phyloP scores from a whole-genome alignment of 2,329 filamentous ascomycete species.

The Teratosphaeriaceae sp. region DNA sequence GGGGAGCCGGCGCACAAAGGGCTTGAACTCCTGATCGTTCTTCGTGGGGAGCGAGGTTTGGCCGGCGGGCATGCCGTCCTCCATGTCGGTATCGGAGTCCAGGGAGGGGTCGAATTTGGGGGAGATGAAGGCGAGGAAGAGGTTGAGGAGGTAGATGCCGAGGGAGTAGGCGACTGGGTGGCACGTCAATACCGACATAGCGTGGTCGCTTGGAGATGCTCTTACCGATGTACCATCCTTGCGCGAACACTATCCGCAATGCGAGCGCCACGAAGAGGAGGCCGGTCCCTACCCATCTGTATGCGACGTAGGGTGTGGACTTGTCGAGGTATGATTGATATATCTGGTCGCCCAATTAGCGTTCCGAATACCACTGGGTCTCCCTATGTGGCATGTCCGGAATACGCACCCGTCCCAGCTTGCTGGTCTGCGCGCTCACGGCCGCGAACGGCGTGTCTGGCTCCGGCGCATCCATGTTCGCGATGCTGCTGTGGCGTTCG shows the following conservation, averaged over 20 bases:
- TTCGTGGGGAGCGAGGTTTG: conserved; percentile 77
- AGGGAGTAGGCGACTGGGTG: conserved; percentile 84
- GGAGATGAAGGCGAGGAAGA: conserved; percentile 96
- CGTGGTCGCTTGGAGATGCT: not conserved
- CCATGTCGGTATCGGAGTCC: conserved; percentile 91
- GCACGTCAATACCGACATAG: not conserved
- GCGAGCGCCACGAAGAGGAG: conserved; percentile 74
- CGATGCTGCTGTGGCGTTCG: conserved; percentile 1
- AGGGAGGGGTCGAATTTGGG: conserved; percentile 98
- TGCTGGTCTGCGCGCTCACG: conserved; percentile 77
- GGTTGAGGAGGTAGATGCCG: conserved; percentile 96
- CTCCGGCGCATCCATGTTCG: conserved; percentile 74
- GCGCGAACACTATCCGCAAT: conserved; percentile 78
- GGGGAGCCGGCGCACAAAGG: conserved; percentile 89
- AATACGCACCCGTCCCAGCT: conserved; percentile 58
- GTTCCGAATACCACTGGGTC: not conserved
- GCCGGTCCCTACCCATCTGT: conserved; percentile 85
- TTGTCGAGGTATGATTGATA: conserved; percentile 94
- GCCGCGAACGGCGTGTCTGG: conserved; percentile 90
- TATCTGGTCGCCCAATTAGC: conserved; percentile 50
- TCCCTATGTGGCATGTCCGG: not conserved
- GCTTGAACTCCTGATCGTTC: conserved; percentile 94
- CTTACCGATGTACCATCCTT: conserved; percentile 98
- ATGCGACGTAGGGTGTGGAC: conserved; percentile 80
- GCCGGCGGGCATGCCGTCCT: conserved; percentile 63